Evolutionary conservation across 495 filamentous ascomycete species (phyloP).

Genomic region (Annulohypoxylon nitens): DNA sequence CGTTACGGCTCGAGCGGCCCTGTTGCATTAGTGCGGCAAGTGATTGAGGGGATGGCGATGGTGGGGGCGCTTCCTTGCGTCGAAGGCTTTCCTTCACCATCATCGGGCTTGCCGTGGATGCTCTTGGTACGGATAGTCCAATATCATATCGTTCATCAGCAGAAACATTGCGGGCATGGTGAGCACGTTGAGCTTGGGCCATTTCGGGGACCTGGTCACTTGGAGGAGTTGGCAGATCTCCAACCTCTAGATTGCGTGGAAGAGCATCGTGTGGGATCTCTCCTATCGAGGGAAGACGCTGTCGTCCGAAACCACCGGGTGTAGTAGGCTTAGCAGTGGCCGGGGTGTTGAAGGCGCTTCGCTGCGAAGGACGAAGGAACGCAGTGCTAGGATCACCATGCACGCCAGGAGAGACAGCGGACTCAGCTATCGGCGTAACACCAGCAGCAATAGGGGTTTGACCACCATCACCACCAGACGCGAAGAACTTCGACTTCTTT

Average conservation of each 20-base stretch:
- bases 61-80: constrained; percentile 58
- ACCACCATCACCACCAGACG: constrained; percentile 73
- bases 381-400: constrained; percentile 72
- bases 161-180: constrained; percentile 38
- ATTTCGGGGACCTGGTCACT: constrained; percentile 40
- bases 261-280: constrained; percentile 69
- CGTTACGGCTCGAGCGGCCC: constrained; percentile 69
- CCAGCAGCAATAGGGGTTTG: constrained; percentile 81
- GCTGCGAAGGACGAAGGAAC: constrained; percentile 71
- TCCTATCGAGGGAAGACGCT: constrained; percentile 85
- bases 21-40: constrained; percentile 68
- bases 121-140: constrained; percentile 52
- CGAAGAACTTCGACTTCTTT: constrained; percentile 75
- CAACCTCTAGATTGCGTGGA: constrained; percentile 53
- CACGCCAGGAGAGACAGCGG: constrained; percentile 83
- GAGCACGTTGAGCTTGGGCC: constrained; percentile 26
- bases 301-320: constrained; percentile 74
- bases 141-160: constrained; percentile 35
- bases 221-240: constrained; percentile 50
- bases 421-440: constrained; percentile 92
- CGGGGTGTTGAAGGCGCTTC: constrained; percentile 71
- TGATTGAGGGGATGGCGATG: constrained; percentile 63
- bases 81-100: constrained; percentile 56
- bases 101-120: constrained; percentile 65
- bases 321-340: constrained; percentile 80